A percentile compares a stretch with the other conserved stretches of the same genome.
Evolutionary conservation across 225 moss, liverwort and hornwort species (phyloP).

Genomic region (Marchantia paleacea): DNA sequence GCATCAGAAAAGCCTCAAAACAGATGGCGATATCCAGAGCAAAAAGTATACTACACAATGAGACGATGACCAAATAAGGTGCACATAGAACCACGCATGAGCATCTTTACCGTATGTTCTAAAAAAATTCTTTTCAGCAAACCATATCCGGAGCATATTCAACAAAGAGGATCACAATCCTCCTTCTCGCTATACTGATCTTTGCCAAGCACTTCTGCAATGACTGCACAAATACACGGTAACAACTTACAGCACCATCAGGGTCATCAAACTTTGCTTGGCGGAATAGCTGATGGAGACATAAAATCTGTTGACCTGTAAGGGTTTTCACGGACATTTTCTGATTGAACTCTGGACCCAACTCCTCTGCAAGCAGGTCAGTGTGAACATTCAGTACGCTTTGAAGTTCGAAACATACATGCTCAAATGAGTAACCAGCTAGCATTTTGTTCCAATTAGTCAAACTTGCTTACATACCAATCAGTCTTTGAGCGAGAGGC

Average conservation of each 20-base stretch:
- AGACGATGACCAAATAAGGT: no score
- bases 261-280: slow-evolving; percentile 99
- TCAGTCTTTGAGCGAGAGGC: slow-evolving; percentile 83
- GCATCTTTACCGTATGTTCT: no score
- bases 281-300: slow-evolving; percentile 90
- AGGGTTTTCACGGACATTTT: slow-evolving; percentile 81
- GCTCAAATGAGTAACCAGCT: not conserved
- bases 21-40: not conserved
- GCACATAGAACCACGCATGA: no score
- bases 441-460: no score
- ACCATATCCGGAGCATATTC: not conserved
- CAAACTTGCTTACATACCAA: slow-evolving; percentile 47
- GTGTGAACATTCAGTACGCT: not conserved
- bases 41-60: no score
- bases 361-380: slow-evolving; percentile 51
- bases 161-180: not conserved
- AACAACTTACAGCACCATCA: slow-evolving; percentile 61
- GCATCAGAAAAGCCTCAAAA: not conserved
- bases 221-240: not conserved
- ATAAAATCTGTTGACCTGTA: slow-evolving; percentile 77
- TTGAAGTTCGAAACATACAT: not conserved
- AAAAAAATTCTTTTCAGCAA: no score
- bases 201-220: not conserved
- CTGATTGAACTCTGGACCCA: slow-evolving; percentile 70
- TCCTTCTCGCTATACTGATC: not conserved